These are phyloP conservation scores for Spathaspora gorwiae DNA, from an alignment of 805 yeast species.

Conservation along the genomic window DNA sequence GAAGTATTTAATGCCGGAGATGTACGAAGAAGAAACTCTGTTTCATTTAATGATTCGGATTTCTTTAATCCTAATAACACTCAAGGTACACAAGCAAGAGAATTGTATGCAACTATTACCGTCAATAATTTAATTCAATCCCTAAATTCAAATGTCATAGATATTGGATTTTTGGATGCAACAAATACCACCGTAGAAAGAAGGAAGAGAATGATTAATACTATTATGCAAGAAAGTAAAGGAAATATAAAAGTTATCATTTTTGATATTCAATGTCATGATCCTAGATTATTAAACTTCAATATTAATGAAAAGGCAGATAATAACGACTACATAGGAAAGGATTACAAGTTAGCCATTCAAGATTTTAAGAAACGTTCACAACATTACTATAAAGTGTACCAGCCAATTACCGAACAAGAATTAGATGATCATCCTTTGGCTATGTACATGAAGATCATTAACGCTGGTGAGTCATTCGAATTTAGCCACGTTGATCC, in stretches of 20 bases:
- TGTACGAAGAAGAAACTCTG: conserved; percentile 35
- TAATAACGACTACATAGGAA: conserved; percentile 55
- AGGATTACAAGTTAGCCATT: conserved; percentile 49
- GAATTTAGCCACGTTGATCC: conserved; percentile 10
- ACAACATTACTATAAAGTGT: conserved; percentile 41
- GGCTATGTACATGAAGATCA: conserved; percentile 19
- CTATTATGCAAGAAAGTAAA: conserved; percentile 12
- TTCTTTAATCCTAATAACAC: conserved; percentile 35
- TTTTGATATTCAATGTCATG: conserved; percentile 57
- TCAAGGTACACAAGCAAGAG: conserved; percentile 28
- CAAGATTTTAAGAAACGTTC: conserved; percentile 57
- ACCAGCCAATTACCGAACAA: conserved; percentile 23
- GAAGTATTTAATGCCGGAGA: conserved; percentile 50
- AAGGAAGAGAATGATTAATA: conserved; percentile 25
- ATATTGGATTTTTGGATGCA: conserved; percentile 40
- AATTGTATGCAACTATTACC: conserved; percentile 31
- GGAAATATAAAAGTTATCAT: conserved; percentile 41
- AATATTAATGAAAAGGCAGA: conserved; percentile 63
- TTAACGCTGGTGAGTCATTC: conserved; percentile 24
- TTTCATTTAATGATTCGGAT: conserved; percentile 25
- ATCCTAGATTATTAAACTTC: conserved; percentile 46
- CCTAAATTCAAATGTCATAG: conserved; percentile 19
- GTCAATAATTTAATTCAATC: conserved; percentile 28
- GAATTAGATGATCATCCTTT: conserved; percentile 20
- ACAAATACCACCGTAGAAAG: conserved; percentile 37